Base-by-base conservation (phyloP, 2,329 filamentous ascomycete genomes). In the Zasmidium cellare region DNA sequence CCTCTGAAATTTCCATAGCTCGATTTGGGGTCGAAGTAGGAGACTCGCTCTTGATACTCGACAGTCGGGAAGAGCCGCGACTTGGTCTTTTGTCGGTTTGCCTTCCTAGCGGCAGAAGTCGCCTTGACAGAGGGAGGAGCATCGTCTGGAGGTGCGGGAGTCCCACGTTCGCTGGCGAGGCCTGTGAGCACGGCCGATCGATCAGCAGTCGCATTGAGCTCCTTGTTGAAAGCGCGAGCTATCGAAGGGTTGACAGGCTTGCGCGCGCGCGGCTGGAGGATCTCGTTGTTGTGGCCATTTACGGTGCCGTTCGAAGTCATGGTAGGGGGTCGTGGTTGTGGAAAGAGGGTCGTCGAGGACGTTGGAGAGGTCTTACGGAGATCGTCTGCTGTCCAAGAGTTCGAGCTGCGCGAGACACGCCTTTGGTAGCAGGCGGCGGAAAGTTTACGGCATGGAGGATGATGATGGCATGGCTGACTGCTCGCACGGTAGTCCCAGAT, bases 1-100 rank as follows among this genome's bases (percentile, higher is more conserved):
- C 94, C 94, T 68, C 91, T 87, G 74, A 99, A 99, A 75, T 99
- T 92, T 69, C 87, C 87, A 74, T 97, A 92, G 69, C 96, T 92
- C 75, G 90, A 96, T 51, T 85, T 83, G 0, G 92, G 92, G 71
- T 99, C 94, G 72, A 99, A 96, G 77, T 99, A 93, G 18, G 93
- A 97, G 20, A 97, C 88, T 57, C 94, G 89, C 59, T 89, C 88
- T 44, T 90, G 85, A 77, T 93, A 99, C 69, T 96, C 90, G 71
- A 96, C 92, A 20, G 90, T 94, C 20, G 96, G 93, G 73, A 97
- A 99, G 65, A 97, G 81, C 57, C 88, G 88, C 64, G 91, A 89
- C 59, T 89, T 90, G 19, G 62, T 65, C 57, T 67, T 65, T 22
- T 59, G 63, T 70, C 92, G 88, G 51, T 88, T 86, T 69, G 93